Evolutionary conservation across 2,329 filamentous ascomycete species (phyloP).

Genomic region (Camillea tinctor): DNA sequence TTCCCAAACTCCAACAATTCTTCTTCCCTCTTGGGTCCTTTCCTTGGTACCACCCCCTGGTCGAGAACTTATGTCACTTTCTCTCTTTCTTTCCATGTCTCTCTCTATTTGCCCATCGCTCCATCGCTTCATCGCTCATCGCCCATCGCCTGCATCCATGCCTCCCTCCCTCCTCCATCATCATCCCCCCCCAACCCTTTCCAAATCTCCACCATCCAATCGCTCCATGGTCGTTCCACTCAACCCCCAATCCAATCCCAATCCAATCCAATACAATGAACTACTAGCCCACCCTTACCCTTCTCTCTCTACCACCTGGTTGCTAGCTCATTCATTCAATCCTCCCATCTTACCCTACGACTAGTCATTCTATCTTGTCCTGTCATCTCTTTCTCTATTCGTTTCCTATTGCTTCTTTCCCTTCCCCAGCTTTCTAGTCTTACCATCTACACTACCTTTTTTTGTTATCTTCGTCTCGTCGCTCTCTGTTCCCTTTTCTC

Average conservation of each 20-base stretch:
- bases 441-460: constrained; percentile 24
- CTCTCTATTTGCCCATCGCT: not conserved
- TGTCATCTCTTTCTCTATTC: constrained; percentile 24
- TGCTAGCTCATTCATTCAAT: constrained; percentile 17
- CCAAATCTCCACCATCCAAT: constrained; percentile 27
- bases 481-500: constrained; percentile 33
- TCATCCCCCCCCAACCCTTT: too few species aligned
- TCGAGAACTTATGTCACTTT: not conserved
- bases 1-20: too few species aligned
- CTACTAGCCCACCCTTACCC: constrained; percentile 25
- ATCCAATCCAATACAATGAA: constrained; percentile 17
- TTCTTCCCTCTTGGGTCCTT: constrained; percentile 16
- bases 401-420: constrained; percentile 27
- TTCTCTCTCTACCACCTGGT: constrained; percentile 12
- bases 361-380: constrained; percentile 14
- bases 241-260: too few species aligned
- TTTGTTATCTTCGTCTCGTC: constrained; percentile 34
- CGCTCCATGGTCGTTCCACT: constrained; percentile 33
- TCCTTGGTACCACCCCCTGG: constrained; percentile 9
- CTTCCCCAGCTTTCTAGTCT: constrained; percentile 28
- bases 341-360: constrained; percentile 19
- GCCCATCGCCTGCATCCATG: constrained; percentile 19
- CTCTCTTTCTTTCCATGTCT: not conserved
- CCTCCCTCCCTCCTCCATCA: not conserved
- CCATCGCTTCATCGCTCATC: constrained; percentile 13